phyloP scores from a whole-genome alignment of 257 asterid species.

The Lithospermum erythrorhizon region DNA sequence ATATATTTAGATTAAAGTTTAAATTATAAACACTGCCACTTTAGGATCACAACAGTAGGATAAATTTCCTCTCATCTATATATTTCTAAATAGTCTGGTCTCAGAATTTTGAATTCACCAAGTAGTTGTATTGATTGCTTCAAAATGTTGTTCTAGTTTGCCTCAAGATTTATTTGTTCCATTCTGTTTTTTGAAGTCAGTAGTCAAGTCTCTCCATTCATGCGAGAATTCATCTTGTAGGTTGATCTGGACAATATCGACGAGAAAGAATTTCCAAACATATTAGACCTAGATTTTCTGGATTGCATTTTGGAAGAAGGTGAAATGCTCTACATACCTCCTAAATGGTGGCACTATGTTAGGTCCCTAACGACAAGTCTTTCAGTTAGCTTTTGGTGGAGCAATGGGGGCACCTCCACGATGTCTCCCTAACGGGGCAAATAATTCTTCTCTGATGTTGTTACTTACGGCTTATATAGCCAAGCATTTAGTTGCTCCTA shows the following conservation, averaged over 20 bases:
- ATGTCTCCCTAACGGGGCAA: conserved; percentile 4
- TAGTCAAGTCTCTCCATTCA: neutral
- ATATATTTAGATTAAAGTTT: too few species aligned
- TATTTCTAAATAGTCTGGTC: neutral
- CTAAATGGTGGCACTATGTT: conserved; percentile 98
- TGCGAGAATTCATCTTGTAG: conserved; percentile 27
- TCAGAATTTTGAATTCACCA: neutral
- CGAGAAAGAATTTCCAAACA: conserved; percentile 53
- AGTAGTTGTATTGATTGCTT: neutral
- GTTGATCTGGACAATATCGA: conserved; percentile 84
- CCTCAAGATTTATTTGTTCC: neutral
- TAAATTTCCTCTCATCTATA: neutral
- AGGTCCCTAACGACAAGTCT: conserved; percentile 85
- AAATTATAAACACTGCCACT: too few species aligned
- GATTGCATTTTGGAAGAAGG: conserved; percentile 98
- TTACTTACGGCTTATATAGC: neutral
- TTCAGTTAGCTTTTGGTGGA: conserved; percentile 99
- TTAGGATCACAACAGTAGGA: neutral
- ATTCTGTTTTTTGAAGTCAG: neutral
- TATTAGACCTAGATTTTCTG: conserved; percentile 49
- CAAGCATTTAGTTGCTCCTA: neutral
- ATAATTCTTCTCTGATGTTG: neutral
- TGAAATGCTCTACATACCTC: conserved; percentile 96
- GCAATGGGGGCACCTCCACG: conserved; percentile 19
- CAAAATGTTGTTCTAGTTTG: neutral